phyloP scores from a whole-genome alignment of 148 eudicot species.

The Persicaria maculosa region DNA sequence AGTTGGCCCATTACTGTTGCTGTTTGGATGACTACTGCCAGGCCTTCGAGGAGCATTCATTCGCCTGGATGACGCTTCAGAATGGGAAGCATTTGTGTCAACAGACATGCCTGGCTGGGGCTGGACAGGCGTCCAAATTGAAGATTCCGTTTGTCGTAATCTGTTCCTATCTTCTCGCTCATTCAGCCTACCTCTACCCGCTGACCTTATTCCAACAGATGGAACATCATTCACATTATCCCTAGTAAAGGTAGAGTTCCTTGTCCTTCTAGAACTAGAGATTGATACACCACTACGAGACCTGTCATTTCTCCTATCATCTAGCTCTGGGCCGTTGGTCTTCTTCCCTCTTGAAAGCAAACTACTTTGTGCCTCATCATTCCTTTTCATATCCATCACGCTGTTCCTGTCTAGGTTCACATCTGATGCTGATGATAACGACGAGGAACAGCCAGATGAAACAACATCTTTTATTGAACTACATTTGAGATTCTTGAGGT shows the following conservation, averaged over 20 bases:
- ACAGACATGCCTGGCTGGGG: constrained; percentile 28
- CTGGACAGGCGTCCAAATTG: constrained; percentile 18
- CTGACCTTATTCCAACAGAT: constrained; percentile 8
- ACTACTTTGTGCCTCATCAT: constrained; percentile 1
- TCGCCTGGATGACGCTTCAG: constrained; percentile 25
- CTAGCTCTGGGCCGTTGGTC: constrained; percentile 13
- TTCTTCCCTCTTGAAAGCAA: constrained; percentile 15
- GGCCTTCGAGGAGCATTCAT: constrained; percentile 27
- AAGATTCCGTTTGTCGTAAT: constrained; percentile 23
- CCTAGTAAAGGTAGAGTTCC: constrained; percentile 28
- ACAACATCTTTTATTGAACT: constrained; percentile 36
- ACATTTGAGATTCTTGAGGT: constrained; percentile 4
- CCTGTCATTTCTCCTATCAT: constrained; percentile 26
- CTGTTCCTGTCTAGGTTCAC: constrained; percentile 26
- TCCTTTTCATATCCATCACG: constrained; percentile 21
- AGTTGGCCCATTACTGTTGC: constrained; percentile 20
- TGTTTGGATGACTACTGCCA: constrained; percentile 24
- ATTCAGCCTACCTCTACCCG: background rate
- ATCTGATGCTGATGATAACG: constrained; percentile 14
- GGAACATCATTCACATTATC: constrained; percentile 11
- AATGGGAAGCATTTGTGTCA: constrained; percentile 19
- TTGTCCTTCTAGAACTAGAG: constrained; percentile 39
- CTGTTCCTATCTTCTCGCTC: constrained; percentile 15
- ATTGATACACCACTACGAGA: constrained; percentile 10
- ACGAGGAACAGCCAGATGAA: constrained; percentile 45